Conservation (phyloP, 2,329 filamentous ascomycete genomes). For the Drechslerella dactyloides region DNA sequence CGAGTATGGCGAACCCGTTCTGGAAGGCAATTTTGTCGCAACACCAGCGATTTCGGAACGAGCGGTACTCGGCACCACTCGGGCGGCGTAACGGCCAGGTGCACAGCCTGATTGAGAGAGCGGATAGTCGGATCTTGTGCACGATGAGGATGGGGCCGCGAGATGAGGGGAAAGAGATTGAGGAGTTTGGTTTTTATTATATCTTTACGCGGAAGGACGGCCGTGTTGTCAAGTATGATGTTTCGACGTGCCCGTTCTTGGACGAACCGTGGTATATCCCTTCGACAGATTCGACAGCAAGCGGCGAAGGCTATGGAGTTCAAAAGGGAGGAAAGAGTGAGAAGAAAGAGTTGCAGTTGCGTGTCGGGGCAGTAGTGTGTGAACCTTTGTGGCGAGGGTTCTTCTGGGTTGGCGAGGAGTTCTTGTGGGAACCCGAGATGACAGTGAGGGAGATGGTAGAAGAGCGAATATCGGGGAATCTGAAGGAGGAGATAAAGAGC, state of each 20-base stretch:
- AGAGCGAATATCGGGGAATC: conserved; percentile 11
- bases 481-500: conserved; percentile 9
- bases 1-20: conserved; percentile 15
- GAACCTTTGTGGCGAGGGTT: conserved; percentile 29
- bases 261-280: conserved; percentile 28
- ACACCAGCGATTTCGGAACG: conserved; percentile 7
- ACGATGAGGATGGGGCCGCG: conserved; percentile 1
- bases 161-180: neutral
- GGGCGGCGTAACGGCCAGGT: conserved; percentile 4
- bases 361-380: conserved; percentile 23
- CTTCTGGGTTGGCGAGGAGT: conserved; percentile 22
- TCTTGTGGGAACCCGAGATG: neutral
- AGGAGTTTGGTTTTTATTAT: conserved; percentile 14
- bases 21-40: conserved; percentile 14
- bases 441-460: conserved; percentile 26
- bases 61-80: conserved; percentile 9
- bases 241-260: conserved; percentile 27
- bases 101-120: conserved; percentile 26
- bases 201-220: neutral
- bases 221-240: conserved; percentile 14
- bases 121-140: conserved; percentile 24
- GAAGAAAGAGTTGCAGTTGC: conserved; percentile 10
- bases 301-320: neutral
- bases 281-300: neutral
- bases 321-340: neutral